Evolutionary conservation across 2,329 filamentous ascomycete genomes (phyloP), one percentile per base, ranked within the genome.

Genomic region (Fusarium pseudocircinatum): DNA sequence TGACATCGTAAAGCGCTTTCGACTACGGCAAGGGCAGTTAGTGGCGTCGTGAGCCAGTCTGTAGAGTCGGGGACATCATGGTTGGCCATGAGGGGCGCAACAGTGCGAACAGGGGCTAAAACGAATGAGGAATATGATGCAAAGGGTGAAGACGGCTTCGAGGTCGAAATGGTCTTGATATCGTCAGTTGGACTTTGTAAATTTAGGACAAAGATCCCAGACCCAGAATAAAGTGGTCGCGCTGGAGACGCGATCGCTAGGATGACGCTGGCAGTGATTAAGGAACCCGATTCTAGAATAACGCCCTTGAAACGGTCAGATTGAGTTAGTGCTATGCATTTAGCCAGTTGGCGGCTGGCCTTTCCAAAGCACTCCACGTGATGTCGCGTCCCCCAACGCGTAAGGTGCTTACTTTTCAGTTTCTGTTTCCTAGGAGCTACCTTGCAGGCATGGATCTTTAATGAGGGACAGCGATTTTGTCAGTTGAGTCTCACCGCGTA

Each of bases 1-100:
- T 98, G 94, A 83, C 96, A 99, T 77, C 96, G 94, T 26, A 99
- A 87, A 7, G 95, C 91, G 68, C 93, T 91, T 79, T 99, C 96
- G 71, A 99, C 89, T 20, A 89, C 85, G 53, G 90, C 86, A 61
- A 97, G 88, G 20, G 85, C 85, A 22, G 89, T 83, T 4, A 97
- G 85, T 4, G 91, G 88, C 18, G 94, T 97, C 16, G 85, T 78
- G 11, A 95, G 86, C 94, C 94, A 97, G 84, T 97, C 94, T 60
- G 94, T 95, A n/a, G 93, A 92, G 83, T 96, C 94, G 56, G 92
- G 83, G 46, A 96, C 84, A 72, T 84, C 79, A 63, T 79, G 71
- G 36, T 78, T 75, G 36, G 79, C 63, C 82, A 83, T 84, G 59
- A 34, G 46, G 40, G 37, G n/a, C 36, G 26, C 32, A 44, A 13